These are phyloP conservation scores for Rhododendron kiyosumense DNA, from an alignment of 148 eudicot species.

Conservation along the genomic window DNA sequence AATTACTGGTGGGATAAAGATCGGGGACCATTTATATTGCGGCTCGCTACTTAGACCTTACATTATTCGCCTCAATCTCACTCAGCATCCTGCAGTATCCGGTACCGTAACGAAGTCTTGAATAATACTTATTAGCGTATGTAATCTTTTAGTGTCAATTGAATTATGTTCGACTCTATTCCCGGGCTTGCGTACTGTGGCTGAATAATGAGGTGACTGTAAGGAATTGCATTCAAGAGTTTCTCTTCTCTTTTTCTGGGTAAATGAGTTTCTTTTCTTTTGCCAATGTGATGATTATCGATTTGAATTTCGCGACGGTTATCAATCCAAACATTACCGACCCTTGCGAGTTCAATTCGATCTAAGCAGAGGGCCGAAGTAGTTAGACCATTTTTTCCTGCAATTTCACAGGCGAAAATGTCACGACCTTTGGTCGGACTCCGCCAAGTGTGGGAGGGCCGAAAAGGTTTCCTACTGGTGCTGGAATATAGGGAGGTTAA, in stretches of 20 bases:
- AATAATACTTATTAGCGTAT: not conserved
- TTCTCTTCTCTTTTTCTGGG: not conserved
- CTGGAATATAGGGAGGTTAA: no score
- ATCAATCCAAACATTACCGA: no score
- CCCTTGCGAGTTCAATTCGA: no score
- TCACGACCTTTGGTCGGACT: no score
- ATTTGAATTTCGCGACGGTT: no score
- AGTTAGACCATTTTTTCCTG: no score
- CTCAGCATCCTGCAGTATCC: slow-evolving; percentile 22
- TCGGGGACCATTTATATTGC: slow-evolving; percentile 45
- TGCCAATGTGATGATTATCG: not conserved
- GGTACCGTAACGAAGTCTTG: not conserved
- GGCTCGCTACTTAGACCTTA: slow-evolving; percentile 42
- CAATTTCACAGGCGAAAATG: no score
- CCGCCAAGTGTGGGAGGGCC: no score
- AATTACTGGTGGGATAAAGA: slow-evolving; percentile 40
- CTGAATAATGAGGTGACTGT: not conserved
- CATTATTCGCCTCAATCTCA: slow-evolving; percentile 59
- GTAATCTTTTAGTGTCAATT: not conserved
- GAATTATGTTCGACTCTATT: not conserved
- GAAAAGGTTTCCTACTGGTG: no score
- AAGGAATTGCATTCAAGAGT: not conserved
- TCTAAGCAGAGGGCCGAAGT: no score
- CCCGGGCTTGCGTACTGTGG: not conserved
- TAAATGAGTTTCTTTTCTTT: not conserved